Conservation (phyloP, 352 stramenopile genomes). For the Phytophthora nicotianae region DNA sequence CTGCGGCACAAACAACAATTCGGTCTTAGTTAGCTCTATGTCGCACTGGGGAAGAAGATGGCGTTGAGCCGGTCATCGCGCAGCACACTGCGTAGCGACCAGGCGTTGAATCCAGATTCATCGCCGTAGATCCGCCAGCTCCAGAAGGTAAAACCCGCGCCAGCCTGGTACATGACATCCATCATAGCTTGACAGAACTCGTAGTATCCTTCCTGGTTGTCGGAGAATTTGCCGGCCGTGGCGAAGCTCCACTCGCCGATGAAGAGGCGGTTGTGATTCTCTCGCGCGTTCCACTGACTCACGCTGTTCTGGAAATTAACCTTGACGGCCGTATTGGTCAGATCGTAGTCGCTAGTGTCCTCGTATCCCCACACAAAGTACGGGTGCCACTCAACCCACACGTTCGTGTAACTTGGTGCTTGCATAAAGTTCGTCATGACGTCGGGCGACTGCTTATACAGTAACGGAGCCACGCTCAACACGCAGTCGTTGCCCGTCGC, state of each 20-base stretch:
- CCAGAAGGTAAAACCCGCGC: conserved; percentile 75
- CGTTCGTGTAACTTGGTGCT: conserved; percentile 54
- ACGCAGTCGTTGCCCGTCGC: conserved; percentile 66
- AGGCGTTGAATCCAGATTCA: conserved; percentile 60
- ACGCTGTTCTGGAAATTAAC: conserved; percentile 48
- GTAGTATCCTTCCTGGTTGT: conserved; percentile 49
- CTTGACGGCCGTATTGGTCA: conserved; percentile 52
- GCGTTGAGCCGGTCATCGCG: conserved; percentile 41
- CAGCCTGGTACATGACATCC: conserved; percentile 56
- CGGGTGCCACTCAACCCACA: conserved; percentile 39
- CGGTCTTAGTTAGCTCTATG: conserved; percentile 7
- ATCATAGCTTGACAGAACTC: conserved; percentile 57
- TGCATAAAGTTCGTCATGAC: conserved; percentile 57
- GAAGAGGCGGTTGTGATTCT: conserved; percentile 47
- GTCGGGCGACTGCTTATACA: conserved; percentile 60
- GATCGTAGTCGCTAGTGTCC: conserved; percentile 44
- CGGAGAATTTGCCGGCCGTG: conserved; percentile 55
- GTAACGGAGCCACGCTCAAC: conserved; percentile 52
- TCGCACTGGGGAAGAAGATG: conserved; percentile 27
- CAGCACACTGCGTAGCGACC: conserved; percentile 69
- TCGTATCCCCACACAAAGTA: conserved; percentile 72
- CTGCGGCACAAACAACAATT: conserved; percentile 5
- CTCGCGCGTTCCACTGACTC: conserved; percentile 44
- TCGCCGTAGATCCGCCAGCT: conserved; percentile 70
- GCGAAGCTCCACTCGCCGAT: conserved; percentile 59